These are phyloP conservation scores for Cryphonectria nitschkei DNA, from an alignment of 2,329 filamentous ascomycete genomes.

Conservation along the genomic window DNA sequence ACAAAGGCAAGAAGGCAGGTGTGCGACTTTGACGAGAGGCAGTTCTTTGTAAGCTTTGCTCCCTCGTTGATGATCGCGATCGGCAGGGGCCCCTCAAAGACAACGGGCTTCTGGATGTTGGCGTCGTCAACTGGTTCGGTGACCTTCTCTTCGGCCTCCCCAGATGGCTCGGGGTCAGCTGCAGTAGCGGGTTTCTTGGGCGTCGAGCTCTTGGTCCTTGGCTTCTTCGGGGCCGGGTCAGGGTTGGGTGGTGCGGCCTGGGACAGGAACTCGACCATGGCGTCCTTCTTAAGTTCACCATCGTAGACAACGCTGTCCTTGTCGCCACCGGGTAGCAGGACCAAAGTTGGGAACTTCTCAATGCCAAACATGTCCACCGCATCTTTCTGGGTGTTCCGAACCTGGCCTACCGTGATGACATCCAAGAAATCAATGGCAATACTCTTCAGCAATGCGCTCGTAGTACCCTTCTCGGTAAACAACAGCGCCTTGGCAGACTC, in stretches of 20 bases:
- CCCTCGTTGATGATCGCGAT: conserved; percentile 68
- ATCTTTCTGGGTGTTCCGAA: conserved; percentile 77
- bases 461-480: conserved; percentile 91
- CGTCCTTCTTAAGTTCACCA: conserved; percentile 83
- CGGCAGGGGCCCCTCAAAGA: conserved; percentile 61
- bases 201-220: conserved; percentile 47
- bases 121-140: conserved; percentile 47
- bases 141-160: conserved; percentile 44
- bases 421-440: conserved; percentile 90
- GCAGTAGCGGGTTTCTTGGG: conserved; percentile 40
- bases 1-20: conserved; percentile 83
- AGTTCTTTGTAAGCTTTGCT: conserved; percentile 69
- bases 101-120: conserved; percentile 49
- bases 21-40: conserved; percentile 74
- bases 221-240: conserved; percentile 63
- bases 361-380: conserved; percentile 76
- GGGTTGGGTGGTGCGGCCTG: conserved; percentile 80
- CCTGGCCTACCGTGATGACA: conserved; percentile 77
- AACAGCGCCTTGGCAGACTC: conserved; percentile 82
- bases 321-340: conserved; percentile 75
- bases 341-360: conserved; percentile 75
- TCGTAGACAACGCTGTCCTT: conserved; percentile 73
- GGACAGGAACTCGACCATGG: conserved; percentile 80
- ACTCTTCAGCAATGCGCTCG: conserved; percentile 79
- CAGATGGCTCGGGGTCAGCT: conserved; percentile 40